Evolutionary conservation across 345 rosid genomes (phyloP), one percentile per base, ranked within the genome.

Genomic region (Clausena lansium): DNA sequence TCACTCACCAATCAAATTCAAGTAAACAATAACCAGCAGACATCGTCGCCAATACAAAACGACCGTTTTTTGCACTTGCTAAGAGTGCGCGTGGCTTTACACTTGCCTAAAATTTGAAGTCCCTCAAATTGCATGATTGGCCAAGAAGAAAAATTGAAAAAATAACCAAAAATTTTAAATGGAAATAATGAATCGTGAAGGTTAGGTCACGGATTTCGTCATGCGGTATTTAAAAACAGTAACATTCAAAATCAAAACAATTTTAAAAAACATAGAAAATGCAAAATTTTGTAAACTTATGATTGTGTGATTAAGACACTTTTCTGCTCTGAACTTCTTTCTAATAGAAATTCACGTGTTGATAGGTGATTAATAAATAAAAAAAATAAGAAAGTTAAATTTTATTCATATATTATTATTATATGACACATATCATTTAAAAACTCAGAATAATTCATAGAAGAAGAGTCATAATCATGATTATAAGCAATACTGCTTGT

Each of bases 201-300:
- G 73, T 77, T 73, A 83, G 85, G 83, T 87, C 89, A 89, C 87
- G 89, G 76, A 81, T 70, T 83, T 73, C 54, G 67, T 79, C 86
- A 75, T 68, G 88, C 63, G 61, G 39, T 69, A 72, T 76, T 81
- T 74, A 65, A 84, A 61, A 72, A 71, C 69, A 20, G 13, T 41
- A 19, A 8, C 22, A 14, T 61, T 50, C 57, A 59, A 30, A 73
- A 39, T 30, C 4, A 38, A 5, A 71, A 27, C 57, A 17, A 52
- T 52, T 15, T 17, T 5, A 4, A 52, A 52, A 11, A 50, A 52
- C 57, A 52, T 52, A 52, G 22, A 52, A 52, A 52, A 17, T 52
- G 57, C 7, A 52, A 17, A 17, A 52, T 17, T 4, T 52, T 17
- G 57, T 45, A 13, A 45, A 13, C 50, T 4, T 45, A 3, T 14